Evolutionary conservation across 2,329 filamentous ascomycete genomes (phyloP).

Genomic region (Epichloe amarillans): DNA sequence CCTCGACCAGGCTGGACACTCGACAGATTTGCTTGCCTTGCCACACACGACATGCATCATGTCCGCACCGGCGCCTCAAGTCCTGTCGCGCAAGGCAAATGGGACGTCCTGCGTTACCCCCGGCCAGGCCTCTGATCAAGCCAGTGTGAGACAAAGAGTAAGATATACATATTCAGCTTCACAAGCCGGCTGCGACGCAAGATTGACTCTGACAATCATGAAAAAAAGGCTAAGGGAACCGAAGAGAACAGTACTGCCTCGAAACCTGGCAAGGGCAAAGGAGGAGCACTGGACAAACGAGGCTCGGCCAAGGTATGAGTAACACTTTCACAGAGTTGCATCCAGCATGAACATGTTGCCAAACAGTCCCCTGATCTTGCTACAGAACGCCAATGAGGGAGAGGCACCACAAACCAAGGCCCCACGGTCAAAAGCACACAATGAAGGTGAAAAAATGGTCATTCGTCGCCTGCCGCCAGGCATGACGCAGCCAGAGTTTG

Average conservation of each 20-base stretch:
- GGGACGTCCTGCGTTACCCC: constrained; percentile 14
- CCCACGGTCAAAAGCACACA: constrained; percentile 18
- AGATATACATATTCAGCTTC: not conserved
- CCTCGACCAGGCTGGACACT: not conserved
- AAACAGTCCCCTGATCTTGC: not conserved
- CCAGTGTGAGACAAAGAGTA: constrained; percentile 14
- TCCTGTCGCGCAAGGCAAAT: constrained; percentile 23
- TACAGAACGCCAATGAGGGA: constrained; percentile 12
- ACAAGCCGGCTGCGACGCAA: not conserved
- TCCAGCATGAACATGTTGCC: not conserved
- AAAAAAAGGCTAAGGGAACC: constrained; percentile 12
- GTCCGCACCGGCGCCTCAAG: constrained; percentile 22
- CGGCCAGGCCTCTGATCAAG: constrained; percentile 9
- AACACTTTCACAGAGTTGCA: not conserved
- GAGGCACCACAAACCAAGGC: constrained; percentile 15
- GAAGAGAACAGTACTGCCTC: constrained; percentile 11
- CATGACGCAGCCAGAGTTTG: constrained; percentile 68
- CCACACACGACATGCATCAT: constrained; percentile 19
- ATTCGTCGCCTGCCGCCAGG: constrained; percentile 77
- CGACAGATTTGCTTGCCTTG: not conserved
- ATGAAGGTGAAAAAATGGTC: constrained; percentile 63
- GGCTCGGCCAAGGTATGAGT: constrained; percentile 16
- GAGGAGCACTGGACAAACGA: constrained; percentile 15
- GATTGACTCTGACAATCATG: not conserved
- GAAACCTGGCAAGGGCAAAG: constrained; percentile 13